phyloP scores from a whole-genome alignment of 768 basidiomycete species.

The Lentinula sp. region DNA sequence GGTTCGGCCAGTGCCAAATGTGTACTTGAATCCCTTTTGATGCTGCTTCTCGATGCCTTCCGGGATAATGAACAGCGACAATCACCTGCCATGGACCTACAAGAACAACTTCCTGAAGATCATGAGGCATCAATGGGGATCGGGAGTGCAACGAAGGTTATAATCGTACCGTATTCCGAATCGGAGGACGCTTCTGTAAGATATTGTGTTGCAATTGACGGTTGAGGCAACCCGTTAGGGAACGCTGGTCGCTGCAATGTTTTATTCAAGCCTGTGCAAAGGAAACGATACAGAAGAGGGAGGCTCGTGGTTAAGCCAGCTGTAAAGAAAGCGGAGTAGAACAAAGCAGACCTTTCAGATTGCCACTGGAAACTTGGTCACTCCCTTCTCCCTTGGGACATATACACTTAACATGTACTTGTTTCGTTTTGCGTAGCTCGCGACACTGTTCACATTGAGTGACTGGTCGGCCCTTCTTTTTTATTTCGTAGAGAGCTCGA shows the following conservation, averaged over 20 bases:
- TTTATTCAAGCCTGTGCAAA: conserved; percentile 44
- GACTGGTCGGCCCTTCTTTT: conserved; percentile 88
- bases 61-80: conserved; percentile 59
- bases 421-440: conserved; percentile 77
- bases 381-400: conserved; percentile 63
- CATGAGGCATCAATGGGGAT: conserved; percentile 18
- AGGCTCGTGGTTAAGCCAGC: conserved; percentile 41
- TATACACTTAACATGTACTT: conserved; percentile 81
- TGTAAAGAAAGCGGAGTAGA: conserved; percentile 8
- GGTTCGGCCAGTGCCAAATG: conserved; percentile 4
- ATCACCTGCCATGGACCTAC: conserved; percentile 39
- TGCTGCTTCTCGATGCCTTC: conserved; percentile 27
- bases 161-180: conserved; percentile 57
- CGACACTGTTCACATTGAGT: conserved; percentile 90
- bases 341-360: conserved; percentile 58
- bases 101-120: conserved; percentile 39
- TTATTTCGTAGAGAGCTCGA: conserved; percentile 85
- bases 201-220: conserved; percentile 44
- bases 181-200: conserved; percentile 48
- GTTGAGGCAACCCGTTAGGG: conserved; percentile 71
- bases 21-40: conserved; percentile 17
- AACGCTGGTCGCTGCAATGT: conserved; percentile 69
- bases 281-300: conserved; percentile 10
- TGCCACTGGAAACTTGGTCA: conserved; percentile 30
- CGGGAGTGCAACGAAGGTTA: conserved; percentile 20